A percentile compares a stretch with the other conserved stretches of the same genome.
These are phyloP conservation scores for Deinandra increscens DNA, from an alignment of 129 eudicot genomes.

Conservation along the genomic window DNA sequence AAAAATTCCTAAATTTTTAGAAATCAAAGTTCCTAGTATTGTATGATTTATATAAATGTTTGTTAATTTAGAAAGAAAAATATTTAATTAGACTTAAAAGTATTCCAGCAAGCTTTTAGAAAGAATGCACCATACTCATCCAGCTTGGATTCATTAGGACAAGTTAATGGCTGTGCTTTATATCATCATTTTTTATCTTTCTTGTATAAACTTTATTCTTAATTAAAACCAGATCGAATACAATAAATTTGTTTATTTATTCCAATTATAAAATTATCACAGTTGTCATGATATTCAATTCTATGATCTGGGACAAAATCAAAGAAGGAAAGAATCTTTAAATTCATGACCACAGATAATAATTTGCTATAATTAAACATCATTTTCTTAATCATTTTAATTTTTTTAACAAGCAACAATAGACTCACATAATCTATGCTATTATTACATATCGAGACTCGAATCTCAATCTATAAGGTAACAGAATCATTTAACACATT, in stretches of 20 bases:
- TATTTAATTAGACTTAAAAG: neutral
- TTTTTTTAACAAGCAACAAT: neutral
- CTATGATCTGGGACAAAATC: conserved; percentile 7
- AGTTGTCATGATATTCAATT: neutral
- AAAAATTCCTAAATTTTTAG: too few relatives aligned
- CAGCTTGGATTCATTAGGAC: conserved; percentile 33
- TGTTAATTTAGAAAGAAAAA: neutral
- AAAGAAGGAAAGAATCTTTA: neutral
- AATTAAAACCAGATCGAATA: neutral
- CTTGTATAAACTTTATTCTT: neutral
- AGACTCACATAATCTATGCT: too few relatives aligned
- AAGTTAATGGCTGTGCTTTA: conserved; percentile 20
- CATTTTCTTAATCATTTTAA: neutral
- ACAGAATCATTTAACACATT: too few relatives aligned
- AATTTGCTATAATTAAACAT: neutral
- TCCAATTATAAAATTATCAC: neutral
- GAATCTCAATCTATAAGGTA: too few relatives aligned
- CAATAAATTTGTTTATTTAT: neutral
- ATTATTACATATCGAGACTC: too few relatives aligned
- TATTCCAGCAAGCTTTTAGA: conserved; percentile 23
- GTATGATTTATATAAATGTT: neutral
- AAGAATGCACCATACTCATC: conserved; percentile 22
- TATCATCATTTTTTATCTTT: neutral
- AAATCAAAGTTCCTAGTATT: conserved; percentile 17
- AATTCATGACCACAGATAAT: neutral